Evolutionary conservation across 768 basidiomycete genomes (phyloP).

Genomic region (Rickenella mellea): DNA sequence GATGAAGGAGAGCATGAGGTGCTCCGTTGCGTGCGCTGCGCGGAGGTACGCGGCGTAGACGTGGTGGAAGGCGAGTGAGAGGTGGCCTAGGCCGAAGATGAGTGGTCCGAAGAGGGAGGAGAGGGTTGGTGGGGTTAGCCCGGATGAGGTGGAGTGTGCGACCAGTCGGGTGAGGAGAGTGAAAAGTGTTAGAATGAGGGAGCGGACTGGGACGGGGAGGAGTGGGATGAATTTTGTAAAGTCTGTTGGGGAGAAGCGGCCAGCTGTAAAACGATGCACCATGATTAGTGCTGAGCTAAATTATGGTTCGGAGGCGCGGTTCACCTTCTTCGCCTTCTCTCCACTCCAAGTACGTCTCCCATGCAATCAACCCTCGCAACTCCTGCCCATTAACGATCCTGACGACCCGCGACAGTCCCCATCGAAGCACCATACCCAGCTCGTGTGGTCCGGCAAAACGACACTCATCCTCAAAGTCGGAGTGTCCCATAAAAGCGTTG

Average conservation of each 20-base stretch:
- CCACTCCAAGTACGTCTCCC: conserved; percentile 80
- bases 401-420: conserved; percentile 80
- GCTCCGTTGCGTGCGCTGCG: conserved; percentile 81
- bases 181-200: conserved; percentile 60
- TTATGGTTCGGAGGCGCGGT: conserved; percentile 20
- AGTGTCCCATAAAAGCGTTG: conserved; percentile 52
- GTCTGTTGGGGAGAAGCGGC: conserved; percentile 60
- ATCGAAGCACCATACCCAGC: conserved; percentile 84
- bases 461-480: conserved; percentile 70
- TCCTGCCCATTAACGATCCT: conserved; percentile 60
- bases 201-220: conserved; percentile 43
- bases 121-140: conserved; percentile 85
- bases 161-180: conserved; percentile 75
- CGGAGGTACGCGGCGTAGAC: conserved; percentile 69
- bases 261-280: conserved; percentile 27
- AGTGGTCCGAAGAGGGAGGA: conserved; percentile 86
- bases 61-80: conserved; percentile 39
- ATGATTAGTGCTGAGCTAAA: conserved; percentile 7
- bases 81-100: conserved; percentile 69
- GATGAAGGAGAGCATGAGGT: conserved; percentile 84
- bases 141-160: conserved; percentile 75
- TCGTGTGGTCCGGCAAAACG: conserved; percentile 79
- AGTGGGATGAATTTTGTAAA: conserved; percentile 60
- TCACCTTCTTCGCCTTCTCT: conserved; percentile 78
- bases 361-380: conserved; percentile 75